Percentiles rank a stretch among this genome's conserved stretches.
Evolutionary conservation across 306 rosid genomes (phyloP).

Genomic region (Sophora flavescens): DNA sequence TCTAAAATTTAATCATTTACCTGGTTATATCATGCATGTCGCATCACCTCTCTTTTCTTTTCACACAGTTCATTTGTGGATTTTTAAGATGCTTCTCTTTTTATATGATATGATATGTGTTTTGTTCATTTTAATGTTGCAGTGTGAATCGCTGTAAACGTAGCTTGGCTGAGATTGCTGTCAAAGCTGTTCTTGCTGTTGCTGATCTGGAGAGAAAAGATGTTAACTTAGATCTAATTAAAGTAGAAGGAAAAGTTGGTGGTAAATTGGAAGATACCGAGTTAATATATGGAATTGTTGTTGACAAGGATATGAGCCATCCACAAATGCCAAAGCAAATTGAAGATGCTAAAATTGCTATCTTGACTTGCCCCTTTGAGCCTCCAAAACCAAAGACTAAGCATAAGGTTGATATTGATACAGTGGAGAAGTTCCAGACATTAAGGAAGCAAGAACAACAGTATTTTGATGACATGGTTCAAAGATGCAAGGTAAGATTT

Average conservation of each 20-base stretch:
- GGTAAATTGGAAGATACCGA: slow-evolving; percentile 95
- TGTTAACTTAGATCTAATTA: slow-evolving; percentile 84
- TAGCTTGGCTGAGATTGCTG: slow-evolving; percentile 92
- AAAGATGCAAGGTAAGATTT: slow-evolving; percentile 83
- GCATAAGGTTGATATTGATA: slow-evolving; percentile 98
- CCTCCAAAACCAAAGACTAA: slow-evolving; percentile 99
- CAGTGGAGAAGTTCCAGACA: slow-evolving; percentile 96
- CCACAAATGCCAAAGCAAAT: slow-evolving; percentile 98
- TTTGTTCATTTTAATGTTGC: slow-evolving; percentile 45
- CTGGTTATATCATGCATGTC: neutral
- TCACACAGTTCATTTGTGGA: neutral
- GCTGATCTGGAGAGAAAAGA: slow-evolving; percentile 97
- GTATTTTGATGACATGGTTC: slow-evolving; percentile 97
- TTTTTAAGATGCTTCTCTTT: neutral
- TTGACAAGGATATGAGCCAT: slow-evolving; percentile 99
- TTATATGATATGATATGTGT: neutral
- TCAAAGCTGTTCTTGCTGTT: slow-evolving; percentile 91
- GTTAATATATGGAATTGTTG: slow-evolving; percentile 85
- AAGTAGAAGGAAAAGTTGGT: slow-evolving; percentile 97
- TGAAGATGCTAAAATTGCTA: slow-evolving; percentile 91
- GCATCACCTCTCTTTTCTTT: neutral
- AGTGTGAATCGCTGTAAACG: slow-evolving; percentile 97
- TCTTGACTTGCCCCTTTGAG: slow-evolving; percentile 97
- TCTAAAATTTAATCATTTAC: neutral
- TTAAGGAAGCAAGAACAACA: slow-evolving; percentile 85